phyloP scores from a whole-genome alignment of 164 flowering plant species.

The Sextonia rubra region DNA sequence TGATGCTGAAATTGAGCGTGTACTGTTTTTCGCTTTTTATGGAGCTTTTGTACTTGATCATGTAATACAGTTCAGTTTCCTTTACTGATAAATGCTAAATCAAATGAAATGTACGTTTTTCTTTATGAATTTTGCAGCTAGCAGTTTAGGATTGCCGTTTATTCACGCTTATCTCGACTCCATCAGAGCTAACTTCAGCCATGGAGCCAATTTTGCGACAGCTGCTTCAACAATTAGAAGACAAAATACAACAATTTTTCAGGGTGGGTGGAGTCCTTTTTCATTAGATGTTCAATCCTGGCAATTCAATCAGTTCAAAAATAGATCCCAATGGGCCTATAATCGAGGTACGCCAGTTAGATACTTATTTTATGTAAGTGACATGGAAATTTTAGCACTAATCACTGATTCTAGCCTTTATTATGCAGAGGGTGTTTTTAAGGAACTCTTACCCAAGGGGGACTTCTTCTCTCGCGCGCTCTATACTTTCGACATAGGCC shows the following conservation, averaged over 20 bases:
- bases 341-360: background rate
- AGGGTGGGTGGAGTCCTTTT: constrained; percentile 50
- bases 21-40: too few relatives aligned
- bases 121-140: constrained; percentile 26
- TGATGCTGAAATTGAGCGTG: too few relatives aligned
- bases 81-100: too few relatives aligned
- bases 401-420: background rate
- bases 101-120: too few relatives aligned
- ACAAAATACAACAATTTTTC: constrained; percentile 36
- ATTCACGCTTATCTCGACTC: constrained; percentile 48
- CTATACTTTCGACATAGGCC: constrained; percentile 59
- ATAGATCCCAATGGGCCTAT: constrained; percentile 17
- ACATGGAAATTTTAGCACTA: background rate
- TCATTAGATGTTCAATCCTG: constrained; percentile 44
- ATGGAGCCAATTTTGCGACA: constrained; percentile 53
- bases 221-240: constrained; percentile 41
- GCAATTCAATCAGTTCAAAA: constrained; percentile 36
- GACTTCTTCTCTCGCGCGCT: constrained; percentile 41
- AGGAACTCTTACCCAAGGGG: constrained; percentile 20
- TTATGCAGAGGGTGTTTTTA: constrained; percentile 30
- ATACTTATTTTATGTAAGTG: background rate
- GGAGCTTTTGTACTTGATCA: too few relatives aligned
- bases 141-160: constrained; percentile 38
- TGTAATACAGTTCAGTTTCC: too few relatives aligned
- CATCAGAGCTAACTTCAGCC: constrained; percentile 53